A percentile compares a stretch with the other conserved stretches of the same genome.
phyloP scores from a whole-genome alignment of 2,329 filamentous ascomycete genomes.

The Elsinoe batatas region DNA sequence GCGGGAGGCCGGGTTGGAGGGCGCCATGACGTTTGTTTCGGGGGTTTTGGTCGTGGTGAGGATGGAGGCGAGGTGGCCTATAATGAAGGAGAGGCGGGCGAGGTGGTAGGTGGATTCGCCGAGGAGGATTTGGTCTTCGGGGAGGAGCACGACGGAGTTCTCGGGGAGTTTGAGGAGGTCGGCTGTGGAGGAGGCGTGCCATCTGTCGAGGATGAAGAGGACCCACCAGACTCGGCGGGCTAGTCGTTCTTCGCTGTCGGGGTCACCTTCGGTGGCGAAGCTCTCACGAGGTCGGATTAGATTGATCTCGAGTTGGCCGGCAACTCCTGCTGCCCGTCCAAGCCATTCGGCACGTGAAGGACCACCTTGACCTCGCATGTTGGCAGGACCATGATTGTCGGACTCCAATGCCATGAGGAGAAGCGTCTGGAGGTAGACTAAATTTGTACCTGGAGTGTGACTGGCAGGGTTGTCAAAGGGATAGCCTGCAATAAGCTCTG shows the following conservation, averaged over 20 bases:
- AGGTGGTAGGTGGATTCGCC: constrained; percentile 57
- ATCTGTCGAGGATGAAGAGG: constrained; percentile 60
- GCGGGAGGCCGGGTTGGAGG: constrained; percentile 32
- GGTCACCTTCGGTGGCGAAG: constrained; percentile 37
- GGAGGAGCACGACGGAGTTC: constrained; percentile 49
- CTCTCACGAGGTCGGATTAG: constrained; percentile 33
- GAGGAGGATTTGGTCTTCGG: constrained; percentile 50
- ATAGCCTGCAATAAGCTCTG: constrained; percentile 34
- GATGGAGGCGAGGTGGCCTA: constrained; percentile 46
- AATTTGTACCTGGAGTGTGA: constrained; percentile 34
- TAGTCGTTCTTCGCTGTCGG: constrained; percentile 53
- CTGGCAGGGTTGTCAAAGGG: constrained; percentile 36
- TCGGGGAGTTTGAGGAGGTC: constrained; percentile 55
- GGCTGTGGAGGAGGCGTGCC: constrained; percentile 59
- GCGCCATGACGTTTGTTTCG: constrained; percentile 35
- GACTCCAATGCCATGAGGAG: constrained; percentile 57
- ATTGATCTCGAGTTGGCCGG: constrained; percentile 56
- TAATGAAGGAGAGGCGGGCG: constrained; percentile 51
- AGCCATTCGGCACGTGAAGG: constrained; percentile 47
- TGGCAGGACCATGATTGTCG: constrained; percentile 45
- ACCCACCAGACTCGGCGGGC: constrained; percentile 62
- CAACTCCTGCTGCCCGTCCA: constrained; percentile 55
- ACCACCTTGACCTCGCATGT: constrained; percentile 36
- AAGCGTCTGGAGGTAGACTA: constrained; percentile 56
- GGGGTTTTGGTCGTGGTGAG: constrained; percentile 36